These are phyloP conservation scores for Homolaphlyctis polyrhiza DNA, from an alignment of 371 early-diverging fungal genomes.

Conservation along the genomic window DNA sequence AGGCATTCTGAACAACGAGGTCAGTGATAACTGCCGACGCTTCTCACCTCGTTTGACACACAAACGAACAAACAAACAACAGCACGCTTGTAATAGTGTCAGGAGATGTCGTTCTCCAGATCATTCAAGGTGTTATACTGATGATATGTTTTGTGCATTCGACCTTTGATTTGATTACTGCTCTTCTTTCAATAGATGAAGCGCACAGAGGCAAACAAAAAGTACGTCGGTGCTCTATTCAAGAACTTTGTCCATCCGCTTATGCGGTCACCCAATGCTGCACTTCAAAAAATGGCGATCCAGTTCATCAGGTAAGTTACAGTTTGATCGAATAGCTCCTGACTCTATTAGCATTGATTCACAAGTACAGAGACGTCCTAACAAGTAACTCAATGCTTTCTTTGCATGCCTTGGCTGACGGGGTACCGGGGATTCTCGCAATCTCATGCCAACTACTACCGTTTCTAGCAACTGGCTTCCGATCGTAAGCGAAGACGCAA, in stretches of 20 bases:
- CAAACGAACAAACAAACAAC: no score
- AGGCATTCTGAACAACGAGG: slow-evolving; percentile 39
- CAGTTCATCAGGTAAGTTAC: slow-evolving; percentile 34
- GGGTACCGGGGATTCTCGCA: neutral
- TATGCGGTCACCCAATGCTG: slow-evolving; percentile 27
- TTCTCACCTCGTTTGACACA: no score
- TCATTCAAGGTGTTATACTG: no score
- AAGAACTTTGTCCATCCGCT: slow-evolving; percentile 37
- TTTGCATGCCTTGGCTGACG: no score
- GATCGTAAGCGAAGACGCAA: slow-evolving; percentile 39
- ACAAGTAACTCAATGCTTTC: no score
- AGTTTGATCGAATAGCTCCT: neutral
- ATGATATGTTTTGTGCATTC: neutral
- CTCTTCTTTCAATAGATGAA: slow-evolving; percentile 26
- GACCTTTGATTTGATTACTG: neutral
- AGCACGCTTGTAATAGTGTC: no score
- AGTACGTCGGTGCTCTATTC: slow-evolving; percentile 46
- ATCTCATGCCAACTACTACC: neutral
- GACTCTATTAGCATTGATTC: neutral
- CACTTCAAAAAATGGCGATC: slow-evolving; percentile 39
- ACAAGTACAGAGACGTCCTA: no score
- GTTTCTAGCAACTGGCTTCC: slow-evolving; percentile 42
- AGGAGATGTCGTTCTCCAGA: neutral
- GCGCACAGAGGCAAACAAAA: slow-evolving; percentile 34
- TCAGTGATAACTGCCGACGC: slow-evolving; percentile 4